phyloP scores from a whole-genome alignment of 169 alveolate species.

The Plasmodium inui region DNA sequence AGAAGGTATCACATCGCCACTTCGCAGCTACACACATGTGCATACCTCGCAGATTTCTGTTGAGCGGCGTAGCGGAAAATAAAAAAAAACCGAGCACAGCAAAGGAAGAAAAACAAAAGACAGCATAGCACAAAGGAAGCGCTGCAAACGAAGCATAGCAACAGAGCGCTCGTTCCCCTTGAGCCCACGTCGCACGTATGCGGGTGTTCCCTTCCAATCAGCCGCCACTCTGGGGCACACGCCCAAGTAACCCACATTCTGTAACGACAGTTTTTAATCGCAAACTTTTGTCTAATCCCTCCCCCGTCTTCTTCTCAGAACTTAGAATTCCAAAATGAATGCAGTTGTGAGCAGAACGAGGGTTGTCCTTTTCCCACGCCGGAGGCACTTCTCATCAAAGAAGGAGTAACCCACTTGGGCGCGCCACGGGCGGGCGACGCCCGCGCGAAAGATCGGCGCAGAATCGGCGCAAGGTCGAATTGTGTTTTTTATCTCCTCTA shows the following conservation, averaged over 20 bases:
- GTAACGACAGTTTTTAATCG: not conserved
- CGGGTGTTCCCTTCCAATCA: not conserved
- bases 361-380: not conserved
- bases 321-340: not conserved
- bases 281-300: not conserved
- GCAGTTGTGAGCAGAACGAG: constrained; percentile 14
- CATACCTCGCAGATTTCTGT: not conserved
- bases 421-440: not conserved
- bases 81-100: not conserved
- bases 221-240: too few relatives aligned
- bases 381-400: constrained; percentile 53
- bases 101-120: not conserved
- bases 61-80: not conserved
- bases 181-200: not conserved
- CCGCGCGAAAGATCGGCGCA: too few relatives aligned
- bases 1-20: not conserved
- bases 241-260: not conserved
- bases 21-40: not conserved
- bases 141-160: not conserved
- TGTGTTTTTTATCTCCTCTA: too few relatives aligned
- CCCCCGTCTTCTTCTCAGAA: not conserved
- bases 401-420: constrained; percentile 30
- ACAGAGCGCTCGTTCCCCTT: not conserved
- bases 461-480: not conserved
- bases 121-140: not conserved